phyloP scores from a whole-genome alignment of 148 eudicot genomes.

The Simmondsia chinensis region DNA sequence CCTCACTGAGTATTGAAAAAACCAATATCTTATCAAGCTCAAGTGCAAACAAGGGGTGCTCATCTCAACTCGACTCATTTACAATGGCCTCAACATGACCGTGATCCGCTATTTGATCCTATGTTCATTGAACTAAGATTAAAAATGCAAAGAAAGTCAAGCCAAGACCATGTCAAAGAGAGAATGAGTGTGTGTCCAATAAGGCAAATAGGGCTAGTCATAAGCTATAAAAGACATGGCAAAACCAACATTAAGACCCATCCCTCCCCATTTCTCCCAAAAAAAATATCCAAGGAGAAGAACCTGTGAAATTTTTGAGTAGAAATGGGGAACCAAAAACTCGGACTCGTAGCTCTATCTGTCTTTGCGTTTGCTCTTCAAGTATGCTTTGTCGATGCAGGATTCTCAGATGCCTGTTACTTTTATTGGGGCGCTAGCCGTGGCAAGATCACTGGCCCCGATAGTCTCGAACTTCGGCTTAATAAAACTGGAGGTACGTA shows the following conservation, averaged over 20 bases:
- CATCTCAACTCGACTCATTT: too few species aligned
- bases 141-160: neutral
- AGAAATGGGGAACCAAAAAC: slow-evolving; percentile 29
- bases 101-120: too few species aligned
- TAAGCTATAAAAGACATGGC: slow-evolving; percentile 22
- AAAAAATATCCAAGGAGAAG: neutral
- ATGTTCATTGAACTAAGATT: too few species aligned
- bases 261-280: neutral
- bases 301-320: neutral
- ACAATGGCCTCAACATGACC: too few species aligned
- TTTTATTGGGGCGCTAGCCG: slow-evolving; percentile 40
- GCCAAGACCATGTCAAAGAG: slow-evolving; percentile 9
- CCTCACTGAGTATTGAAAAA: too few species aligned
- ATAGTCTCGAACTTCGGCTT: slow-evolving; percentile 27
- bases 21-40: too few species aligned
- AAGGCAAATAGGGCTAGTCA: neutral
- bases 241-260: slow-evolving; percentile 6
- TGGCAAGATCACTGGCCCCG: slow-evolving; percentile 9
- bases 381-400: slow-evolving; percentile 26
- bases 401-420: slow-evolving; percentile 11
- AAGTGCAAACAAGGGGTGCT: too few species aligned
- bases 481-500: slow-evolving; percentile 35
- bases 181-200: neutral
- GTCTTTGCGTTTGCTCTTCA: slow-evolving; percentile 18
- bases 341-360: slow-evolving; percentile 15